These are phyloP conservation scores for Pythium volutum DNA, from an alignment of 352 stramenopile genomes.

Conservation along the genomic window DNA sequence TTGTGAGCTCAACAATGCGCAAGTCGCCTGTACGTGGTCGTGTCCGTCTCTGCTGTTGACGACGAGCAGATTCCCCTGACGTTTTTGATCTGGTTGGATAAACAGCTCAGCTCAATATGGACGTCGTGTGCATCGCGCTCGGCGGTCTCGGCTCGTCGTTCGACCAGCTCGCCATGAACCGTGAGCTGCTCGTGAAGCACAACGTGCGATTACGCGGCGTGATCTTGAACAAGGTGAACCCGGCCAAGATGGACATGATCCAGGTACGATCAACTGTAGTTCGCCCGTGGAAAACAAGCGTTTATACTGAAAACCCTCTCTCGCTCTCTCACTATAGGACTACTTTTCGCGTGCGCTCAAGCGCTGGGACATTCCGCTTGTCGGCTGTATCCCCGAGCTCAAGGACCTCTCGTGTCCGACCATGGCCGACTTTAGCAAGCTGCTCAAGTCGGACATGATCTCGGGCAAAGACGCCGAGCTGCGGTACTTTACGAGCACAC, in stretches of 20 bases:
- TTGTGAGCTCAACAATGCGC: slow-evolving; percentile 89
- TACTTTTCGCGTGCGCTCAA: slow-evolving; percentile 90
- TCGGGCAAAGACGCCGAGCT: slow-evolving; percentile 71
- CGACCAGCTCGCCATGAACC: slow-evolving; percentile 83
- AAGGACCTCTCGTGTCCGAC: slow-evolving; percentile 81
- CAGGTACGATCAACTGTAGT: slow-evolving; percentile 35
- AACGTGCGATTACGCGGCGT: slow-evolving; percentile 73
- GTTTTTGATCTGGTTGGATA: neutral
- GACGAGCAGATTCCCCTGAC: neutral
- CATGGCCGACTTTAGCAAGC: slow-evolving; percentile 85
- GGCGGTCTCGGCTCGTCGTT: slow-evolving; percentile 82
- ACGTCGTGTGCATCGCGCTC: slow-evolving; percentile 77
- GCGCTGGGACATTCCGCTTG: slow-evolving; percentile 84
- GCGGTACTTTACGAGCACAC: slow-evolving; percentile 82
- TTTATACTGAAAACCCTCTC: neutral
- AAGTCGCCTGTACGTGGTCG: slow-evolving; percentile 63
- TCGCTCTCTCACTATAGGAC: slow-evolving; percentile 38
- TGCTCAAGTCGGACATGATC: slow-evolving; percentile 79
- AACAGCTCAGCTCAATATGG: slow-evolving; percentile 73
- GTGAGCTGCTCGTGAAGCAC: slow-evolving; percentile 77
- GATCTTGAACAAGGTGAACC: slow-evolving; percentile 89
- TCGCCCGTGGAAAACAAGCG: no score
- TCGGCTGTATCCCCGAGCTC: slow-evolving; percentile 86
- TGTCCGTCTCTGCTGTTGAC: neutral
- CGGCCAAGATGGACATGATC: slow-evolving; percentile 89